Conservation (phyloP, 768 basidiomycete genomes). For the Rhodotorula paludigena region DNA sequence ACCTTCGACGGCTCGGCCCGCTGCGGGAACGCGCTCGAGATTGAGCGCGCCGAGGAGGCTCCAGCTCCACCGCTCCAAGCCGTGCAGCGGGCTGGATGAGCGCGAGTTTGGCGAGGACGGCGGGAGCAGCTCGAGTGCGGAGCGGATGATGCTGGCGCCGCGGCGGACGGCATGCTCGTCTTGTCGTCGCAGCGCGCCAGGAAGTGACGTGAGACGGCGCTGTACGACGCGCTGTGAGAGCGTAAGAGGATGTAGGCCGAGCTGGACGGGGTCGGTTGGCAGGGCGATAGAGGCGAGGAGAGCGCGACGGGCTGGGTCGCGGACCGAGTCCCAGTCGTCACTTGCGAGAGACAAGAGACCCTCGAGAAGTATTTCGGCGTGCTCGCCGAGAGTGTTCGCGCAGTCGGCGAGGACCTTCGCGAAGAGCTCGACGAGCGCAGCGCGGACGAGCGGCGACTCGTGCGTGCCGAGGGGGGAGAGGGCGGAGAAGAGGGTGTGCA, state of each 20-base stretch:
- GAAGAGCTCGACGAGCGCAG: slow-evolving; percentile 58
- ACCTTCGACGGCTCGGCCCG: slow-evolving; percentile 25
- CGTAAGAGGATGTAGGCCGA: slow-evolving; percentile 18
- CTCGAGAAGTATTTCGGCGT: slow-evolving; percentile 24
- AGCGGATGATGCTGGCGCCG: slow-evolving; percentile 62
- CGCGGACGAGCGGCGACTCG: slow-evolving; percentile 62
- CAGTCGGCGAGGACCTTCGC: slow-evolving; percentile 52
- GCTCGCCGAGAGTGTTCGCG: slow-evolving; percentile 3
- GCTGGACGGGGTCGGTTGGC: slow-evolving; percentile 45
- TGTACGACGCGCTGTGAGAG: slow-evolving; percentile 60
- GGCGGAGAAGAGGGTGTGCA: slow-evolving; percentile 74
- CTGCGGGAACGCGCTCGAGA: slow-evolving; percentile 55
- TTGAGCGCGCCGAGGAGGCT: slow-evolving; percentile 74
- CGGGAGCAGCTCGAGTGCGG: slow-evolving; percentile 58
- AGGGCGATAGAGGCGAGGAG: slow-evolving; percentile 53
- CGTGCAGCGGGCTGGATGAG: slow-evolving; percentile 57
- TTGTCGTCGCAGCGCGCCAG: slow-evolving; percentile 63
- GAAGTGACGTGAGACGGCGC: slow-evolving; percentile 65
- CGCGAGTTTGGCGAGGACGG: slow-evolving; percentile 14
- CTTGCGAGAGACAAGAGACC: slow-evolving; percentile 64
- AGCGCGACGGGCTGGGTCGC: slow-evolving; percentile 52
- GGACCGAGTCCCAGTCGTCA: slow-evolving; percentile 57
- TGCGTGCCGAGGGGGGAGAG: slow-evolving; percentile 68
- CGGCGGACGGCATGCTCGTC: slow-evolving; percentile 72
- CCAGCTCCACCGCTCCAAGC: slow-evolving; percentile 91